These are phyloP conservation scores for Pyrenophora tritici-repentis DNA, from an alignment of 2,329 filamentous ascomycete genomes.

Conservation along the genomic window DNA sequence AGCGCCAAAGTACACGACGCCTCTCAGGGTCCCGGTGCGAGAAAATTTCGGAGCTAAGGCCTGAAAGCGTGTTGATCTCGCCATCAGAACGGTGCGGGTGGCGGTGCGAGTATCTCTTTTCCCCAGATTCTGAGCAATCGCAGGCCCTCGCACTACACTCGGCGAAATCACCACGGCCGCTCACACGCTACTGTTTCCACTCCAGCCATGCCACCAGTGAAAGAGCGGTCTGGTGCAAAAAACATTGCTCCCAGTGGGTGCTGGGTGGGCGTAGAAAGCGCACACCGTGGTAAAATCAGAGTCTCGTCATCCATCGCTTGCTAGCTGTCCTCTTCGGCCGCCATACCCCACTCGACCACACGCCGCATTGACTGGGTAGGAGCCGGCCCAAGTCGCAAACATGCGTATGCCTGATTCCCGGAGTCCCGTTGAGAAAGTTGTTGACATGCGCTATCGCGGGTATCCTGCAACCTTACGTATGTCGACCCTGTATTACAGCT, in stretches of 20 bases:
- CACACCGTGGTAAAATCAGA: conserved; percentile 36
- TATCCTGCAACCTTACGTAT: conserved; percentile 20
- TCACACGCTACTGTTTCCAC: not conserved
- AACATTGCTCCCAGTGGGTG: conserved; percentile 14
- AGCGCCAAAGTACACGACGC: conserved; percentile 29
- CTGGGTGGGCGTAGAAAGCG: conserved; percentile 17
- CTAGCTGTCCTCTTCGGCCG: conserved; percentile 18
- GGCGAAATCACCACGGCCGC: not conserved
- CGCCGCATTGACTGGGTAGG: conserved; percentile 5
- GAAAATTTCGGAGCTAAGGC: conserved; percentile 35
- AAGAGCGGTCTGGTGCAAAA: conserved; percentile 29
- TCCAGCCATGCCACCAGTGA: not conserved
- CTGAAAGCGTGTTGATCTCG: conserved; percentile 28
- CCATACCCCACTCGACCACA: conserved; percentile 16
- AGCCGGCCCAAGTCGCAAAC: conserved; percentile 4
- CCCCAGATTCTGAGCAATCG: conserved; percentile 28
- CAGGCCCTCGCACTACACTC: conserved; percentile 3
- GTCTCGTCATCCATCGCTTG: conserved; percentile 25
- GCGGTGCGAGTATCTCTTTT: conserved; percentile 25
- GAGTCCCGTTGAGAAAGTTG: conserved; percentile 22
- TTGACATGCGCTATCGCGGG: conserved; percentile 8
- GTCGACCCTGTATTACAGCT: not conserved
- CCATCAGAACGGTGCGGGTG: conserved; percentile 26
- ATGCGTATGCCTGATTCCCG: not conserved
- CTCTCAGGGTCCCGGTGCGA: conserved; percentile 26